Conservation (phyloP, 768 basidiomycete genomes). For the Lyophyllum atratum region DNA sequence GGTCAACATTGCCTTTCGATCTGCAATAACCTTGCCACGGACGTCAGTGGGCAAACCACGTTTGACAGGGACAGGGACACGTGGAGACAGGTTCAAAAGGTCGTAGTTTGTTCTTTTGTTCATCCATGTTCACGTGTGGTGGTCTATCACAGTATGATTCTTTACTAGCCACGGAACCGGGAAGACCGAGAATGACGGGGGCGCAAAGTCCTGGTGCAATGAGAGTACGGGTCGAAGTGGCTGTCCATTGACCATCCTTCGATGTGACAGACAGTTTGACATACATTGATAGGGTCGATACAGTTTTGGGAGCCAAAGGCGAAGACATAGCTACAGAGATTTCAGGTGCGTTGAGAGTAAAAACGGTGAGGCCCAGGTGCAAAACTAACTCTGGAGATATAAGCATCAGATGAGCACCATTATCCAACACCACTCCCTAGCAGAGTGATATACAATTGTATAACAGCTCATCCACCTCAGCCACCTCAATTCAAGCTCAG, state of each 20-base stretch:
- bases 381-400: too few species aligned
- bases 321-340: slow-evolving; percentile 4
- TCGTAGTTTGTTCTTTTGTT: slow-evolving; percentile 10
- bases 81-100: slow-evolving; percentile 3
- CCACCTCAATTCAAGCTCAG: too few species aligned
- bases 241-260: too few species aligned
- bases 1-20: too few species aligned
- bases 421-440: too few species aligned
- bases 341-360: neutral
- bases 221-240: slow-evolving; percentile 17
- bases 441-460: too few species aligned
- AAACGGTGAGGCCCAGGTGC: neutral
- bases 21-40: too few species aligned
- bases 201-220: slow-evolving; percentile 24
- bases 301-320: neutral
- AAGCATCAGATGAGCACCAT: too few species aligned
- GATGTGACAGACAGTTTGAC: slow-evolving; percentile 19
- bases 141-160: slow-evolving; percentile 37
- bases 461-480: too few species aligned
- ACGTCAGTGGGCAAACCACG: too few species aligned
- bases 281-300: slow-evolving; percentile 9
- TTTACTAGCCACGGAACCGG: slow-evolving; percentile 31
- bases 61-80: neutral
- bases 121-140: slow-evolving; percentile 12
- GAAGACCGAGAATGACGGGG: slow-evolving; percentile 33